These are phyloP conservation scores for Symbiodinium pilosum DNA, from an alignment of 73 alveolate genomes.

Conservation along the genomic window DNA sequence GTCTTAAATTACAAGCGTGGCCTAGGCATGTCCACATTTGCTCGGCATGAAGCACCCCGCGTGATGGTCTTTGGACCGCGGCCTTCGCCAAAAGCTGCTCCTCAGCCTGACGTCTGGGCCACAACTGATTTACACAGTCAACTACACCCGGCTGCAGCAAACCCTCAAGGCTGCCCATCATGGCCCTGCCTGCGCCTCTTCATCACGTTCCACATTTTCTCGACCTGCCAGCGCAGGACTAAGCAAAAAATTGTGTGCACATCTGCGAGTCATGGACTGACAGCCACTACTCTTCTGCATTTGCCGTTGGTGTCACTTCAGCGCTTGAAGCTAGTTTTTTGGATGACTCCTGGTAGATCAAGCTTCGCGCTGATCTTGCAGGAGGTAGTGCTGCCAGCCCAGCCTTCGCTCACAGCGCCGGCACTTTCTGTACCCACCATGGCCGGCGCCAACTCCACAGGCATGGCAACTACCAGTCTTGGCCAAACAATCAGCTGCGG, in stretches of 20 bases:
- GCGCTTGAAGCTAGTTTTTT: not conserved
- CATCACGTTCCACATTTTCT: not conserved
- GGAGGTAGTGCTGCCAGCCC: no score
- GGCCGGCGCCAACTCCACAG: not conserved
- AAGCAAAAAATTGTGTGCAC: no score
- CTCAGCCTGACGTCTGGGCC: not conserved
- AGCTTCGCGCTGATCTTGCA: no score
- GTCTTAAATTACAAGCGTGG: no score
- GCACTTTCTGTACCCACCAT: conserved; percentile 1
- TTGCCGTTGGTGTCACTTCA: no score
- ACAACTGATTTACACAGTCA: no score
- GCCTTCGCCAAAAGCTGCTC: conserved; percentile 21
- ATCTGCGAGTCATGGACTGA: no score
- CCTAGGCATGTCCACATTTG: no score
- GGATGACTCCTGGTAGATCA: not conserved
- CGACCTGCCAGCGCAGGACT: not conserved
- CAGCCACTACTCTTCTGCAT: no score
- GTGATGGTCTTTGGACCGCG: not conserved
- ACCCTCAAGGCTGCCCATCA: not conserved
- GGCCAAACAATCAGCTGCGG: not conserved
- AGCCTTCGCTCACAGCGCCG: not conserved
- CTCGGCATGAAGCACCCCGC: no score
- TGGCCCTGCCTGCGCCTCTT: not conserved
- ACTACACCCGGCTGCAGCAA: not conserved
- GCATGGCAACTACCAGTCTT: not conserved